These are phyloP conservation scores for Heracleum sosnowskyi DNA, from an alignment of 129 eudicot genomes.

Conservation along the genomic window DNA sequence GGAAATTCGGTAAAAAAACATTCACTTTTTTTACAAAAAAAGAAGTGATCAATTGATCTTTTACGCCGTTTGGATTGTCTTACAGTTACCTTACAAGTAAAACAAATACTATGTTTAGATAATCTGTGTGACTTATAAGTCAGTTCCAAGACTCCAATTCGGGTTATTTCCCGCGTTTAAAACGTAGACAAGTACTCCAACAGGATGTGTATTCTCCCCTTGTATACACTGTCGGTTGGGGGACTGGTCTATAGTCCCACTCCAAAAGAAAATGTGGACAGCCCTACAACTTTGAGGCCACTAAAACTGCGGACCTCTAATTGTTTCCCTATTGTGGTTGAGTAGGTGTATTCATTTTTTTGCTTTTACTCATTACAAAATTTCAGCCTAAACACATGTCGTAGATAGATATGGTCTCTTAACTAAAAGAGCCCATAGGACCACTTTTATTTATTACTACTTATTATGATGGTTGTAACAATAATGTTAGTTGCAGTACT, in stretches of 20 bases:
- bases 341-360: background rate
- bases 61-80: background rate
- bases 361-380: background rate
- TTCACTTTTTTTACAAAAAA: background rate
- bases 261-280: background rate
- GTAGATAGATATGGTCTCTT: background rate
- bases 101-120: background rate
- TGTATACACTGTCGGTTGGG: background rate
- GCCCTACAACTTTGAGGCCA: background rate
- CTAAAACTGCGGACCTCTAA: background rate
- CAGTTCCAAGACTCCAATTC: background rate
- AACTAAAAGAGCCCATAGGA: background rate
- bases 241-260: background rate
- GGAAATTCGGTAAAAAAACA: constrained; percentile 66
- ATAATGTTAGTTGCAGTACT: background rate
- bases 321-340: background rate
- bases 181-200: background rate
- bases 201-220: background rate
- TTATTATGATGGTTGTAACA: background rate
- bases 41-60: background rate
- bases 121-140: background rate
- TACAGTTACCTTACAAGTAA: background rate
- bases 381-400: constrained; percentile 6
- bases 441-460: background rate
- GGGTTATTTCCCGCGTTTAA: background rate